Base-by-base conservation (phyloP, 2,329 filamentous ascomycete species). In the Diaporthe aspalathi region DNA sequence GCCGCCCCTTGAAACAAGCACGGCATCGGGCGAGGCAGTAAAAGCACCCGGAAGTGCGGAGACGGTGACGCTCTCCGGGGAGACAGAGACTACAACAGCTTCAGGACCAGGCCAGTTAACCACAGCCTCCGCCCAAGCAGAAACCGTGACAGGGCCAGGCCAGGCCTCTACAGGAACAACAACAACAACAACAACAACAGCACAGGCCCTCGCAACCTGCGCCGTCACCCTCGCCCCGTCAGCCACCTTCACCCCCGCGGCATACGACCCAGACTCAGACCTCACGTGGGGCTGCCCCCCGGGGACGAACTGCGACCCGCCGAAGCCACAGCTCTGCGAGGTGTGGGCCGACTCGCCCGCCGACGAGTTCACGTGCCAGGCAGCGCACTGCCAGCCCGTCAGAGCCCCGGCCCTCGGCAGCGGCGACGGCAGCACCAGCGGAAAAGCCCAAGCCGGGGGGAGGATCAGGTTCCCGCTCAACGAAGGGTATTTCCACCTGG, bases 401-500 rank as follows among this genome's bases (percentile, higher is more conserved):
- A 38, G 22, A 38, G 53, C 32, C 53, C 32, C 8, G 5, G 8
- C 8, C 32, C 32, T 38, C 9, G 9, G 1, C 1, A 32, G 40
- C 6, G 22, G 54, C n/a, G 20, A 14, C 8, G 87, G 85, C 0
- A 83, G 84, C 68, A 70, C 81, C 47, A 88, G 86, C 0, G 73
- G 80, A 17, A 89, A 87, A 5, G 32, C 32, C n/a, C n/a, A n/a
- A n/a, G n/a, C n/a, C n/a, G n/a, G n/a, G n/a, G n/a, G n/a, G 32
- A 32, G 8, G 32, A 32, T 5, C 5, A 32, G 32, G 76, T 90
- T 86, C 73, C 85, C 86, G 3, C 83, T 86, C 1, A 83, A 82
- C 0, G 77, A 83, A 0, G 88, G 85, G 6, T 93, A 92, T 77
- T 93, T 90, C 80, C 86, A 92, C 72, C 83, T 93, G n/a, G 83